Conservation (phyloP, 2,329 filamentous ascomycete species). For the Helotiales sp. region DNA sequence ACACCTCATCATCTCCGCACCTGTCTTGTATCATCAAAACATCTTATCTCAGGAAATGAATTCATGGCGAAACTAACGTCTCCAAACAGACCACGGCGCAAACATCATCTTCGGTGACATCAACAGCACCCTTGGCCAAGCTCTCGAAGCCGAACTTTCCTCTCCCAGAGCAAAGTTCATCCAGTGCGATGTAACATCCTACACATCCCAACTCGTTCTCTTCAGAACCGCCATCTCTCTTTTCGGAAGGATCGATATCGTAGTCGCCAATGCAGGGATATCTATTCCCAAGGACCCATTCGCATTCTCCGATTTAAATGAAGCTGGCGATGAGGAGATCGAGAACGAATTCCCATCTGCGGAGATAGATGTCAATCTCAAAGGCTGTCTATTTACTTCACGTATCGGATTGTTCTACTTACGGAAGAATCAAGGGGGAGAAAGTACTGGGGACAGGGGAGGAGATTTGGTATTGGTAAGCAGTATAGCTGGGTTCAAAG, state of each 20-base stretch:
- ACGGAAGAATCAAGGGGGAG: slow-evolving; percentile 8
- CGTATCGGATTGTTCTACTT: slow-evolving; percentile 26
- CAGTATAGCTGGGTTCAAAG: slow-evolving; percentile 28
- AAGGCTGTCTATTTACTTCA: slow-evolving; percentile 22
- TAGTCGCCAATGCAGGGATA: slow-evolving; percentile 37
- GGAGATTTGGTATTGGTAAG: slow-evolving; percentile 23
- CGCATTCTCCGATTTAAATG: slow-evolving; percentile 13
- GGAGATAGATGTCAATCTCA: slow-evolving; percentile 30
- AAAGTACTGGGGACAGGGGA: not conserved
- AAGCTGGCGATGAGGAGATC: not conserved
- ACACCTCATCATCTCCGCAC: too few species aligned
- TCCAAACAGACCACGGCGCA: slow-evolving; percentile 22
- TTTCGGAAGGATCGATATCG: slow-evolving; percentile 34
- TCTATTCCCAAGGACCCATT: slow-evolving; percentile 26
- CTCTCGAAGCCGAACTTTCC: slow-evolving; percentile 15
- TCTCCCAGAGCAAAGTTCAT: slow-evolving; percentile 27
- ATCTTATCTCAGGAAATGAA: not conserved
- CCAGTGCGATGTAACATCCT: slow-evolving; percentile 33
- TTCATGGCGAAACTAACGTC: not conserved
- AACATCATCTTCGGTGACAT: slow-evolving; percentile 28
- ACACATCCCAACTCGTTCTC: slow-evolving; percentile 28
- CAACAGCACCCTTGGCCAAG: slow-evolving; percentile 8
- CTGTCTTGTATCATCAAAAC: not conserved
- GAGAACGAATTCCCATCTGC: slow-evolving; percentile 17
- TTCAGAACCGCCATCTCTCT: slow-evolving; percentile 29